Evolutionary conservation across 1,284 basidiomycete genomes (phyloP).

Genomic region (Hemileia vastatrix): DNA sequence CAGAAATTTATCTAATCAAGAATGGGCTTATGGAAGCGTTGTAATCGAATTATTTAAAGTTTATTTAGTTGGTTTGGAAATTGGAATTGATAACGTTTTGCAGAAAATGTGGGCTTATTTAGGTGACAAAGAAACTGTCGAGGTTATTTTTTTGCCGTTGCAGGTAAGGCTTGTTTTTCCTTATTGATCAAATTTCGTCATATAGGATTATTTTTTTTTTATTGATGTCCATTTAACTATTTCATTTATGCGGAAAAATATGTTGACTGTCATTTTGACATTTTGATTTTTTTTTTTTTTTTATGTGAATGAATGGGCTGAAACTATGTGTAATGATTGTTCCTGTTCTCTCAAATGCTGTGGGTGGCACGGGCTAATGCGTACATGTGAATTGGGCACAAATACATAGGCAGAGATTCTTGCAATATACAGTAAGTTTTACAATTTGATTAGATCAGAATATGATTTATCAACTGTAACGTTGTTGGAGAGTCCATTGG

Average conservation of each 20-base stretch:
- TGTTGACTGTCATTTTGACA: too few relatives aligned
- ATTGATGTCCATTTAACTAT: not conserved
- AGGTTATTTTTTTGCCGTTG: slow-evolving; percentile 16
- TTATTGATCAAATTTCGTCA: not conserved
- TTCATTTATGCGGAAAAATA: too few relatives aligned
- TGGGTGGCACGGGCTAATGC: too few relatives aligned
- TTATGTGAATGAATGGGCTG: too few relatives aligned
- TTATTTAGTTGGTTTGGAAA: not conserved
- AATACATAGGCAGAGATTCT: slow-evolving; percentile 12
- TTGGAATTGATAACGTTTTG: slow-evolving; percentile 7
- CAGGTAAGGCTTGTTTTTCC: slow-evolving; percentile 3
- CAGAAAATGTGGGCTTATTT: slow-evolving; percentile 12
- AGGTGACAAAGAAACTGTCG: slow-evolving; percentile 9
- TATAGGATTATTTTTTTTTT: not conserved
- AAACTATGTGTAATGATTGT: too few relatives aligned
- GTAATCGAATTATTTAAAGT: not conserved
- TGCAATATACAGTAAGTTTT: slow-evolving; percentile 4
- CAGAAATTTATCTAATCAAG: slow-evolving; percentile 6
- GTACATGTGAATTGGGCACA: too few relatives aligned
- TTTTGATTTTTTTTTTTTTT: not conserved
- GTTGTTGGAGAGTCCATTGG: too few relatives aligned
- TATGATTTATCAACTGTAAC: not conserved
- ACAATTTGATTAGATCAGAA: slow-evolving; percentile 12
- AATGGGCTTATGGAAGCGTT: slow-evolving; percentile 3
- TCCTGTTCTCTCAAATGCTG: too few relatives aligned